A percentile compares a stretch with the other conserved stretches of the same genome.
Conservation (phyloP, 2,329 filamentous ascomycete genomes). For the Alternaria brassicicola region DNA sequence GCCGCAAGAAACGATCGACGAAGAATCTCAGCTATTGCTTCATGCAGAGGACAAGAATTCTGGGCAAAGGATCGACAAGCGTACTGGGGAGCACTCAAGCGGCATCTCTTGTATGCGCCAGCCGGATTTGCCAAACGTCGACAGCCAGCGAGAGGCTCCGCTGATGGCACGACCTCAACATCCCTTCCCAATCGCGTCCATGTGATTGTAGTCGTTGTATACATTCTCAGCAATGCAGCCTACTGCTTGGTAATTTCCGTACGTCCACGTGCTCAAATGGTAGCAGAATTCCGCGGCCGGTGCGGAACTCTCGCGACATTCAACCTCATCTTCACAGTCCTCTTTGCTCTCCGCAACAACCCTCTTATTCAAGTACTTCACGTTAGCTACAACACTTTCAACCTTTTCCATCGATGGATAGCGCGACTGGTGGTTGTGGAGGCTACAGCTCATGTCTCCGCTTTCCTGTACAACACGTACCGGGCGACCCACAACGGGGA, state of each 20-base stretch:
- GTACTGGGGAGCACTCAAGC: constrained; percentile 43
- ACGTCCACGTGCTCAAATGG: constrained; percentile 70
- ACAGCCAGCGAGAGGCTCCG: constrained; percentile 46
- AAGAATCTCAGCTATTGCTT: constrained; percentile 10
- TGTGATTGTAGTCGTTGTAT: constrained; percentile 48
- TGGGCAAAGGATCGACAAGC: constrained; percentile 18
- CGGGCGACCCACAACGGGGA: constrained; percentile 54
- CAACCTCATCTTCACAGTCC: constrained; percentile 75
- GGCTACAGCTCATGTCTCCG: constrained; percentile 65
- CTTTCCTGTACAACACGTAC: constrained; percentile 57
- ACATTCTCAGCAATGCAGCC: constrained; percentile 49
- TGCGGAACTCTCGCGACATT: constrained; percentile 72
- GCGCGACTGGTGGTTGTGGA: constrained; percentile 74
- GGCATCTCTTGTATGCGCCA: constrained; percentile 50
- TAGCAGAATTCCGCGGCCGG: constrained; percentile 65
- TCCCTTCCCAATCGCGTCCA: constrained; percentile 51
- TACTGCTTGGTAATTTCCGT: constrained; percentile 59
- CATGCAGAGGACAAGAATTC: constrained; percentile 14
- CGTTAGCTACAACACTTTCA: constrained; percentile 79
- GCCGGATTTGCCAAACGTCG: constrained; percentile 47
- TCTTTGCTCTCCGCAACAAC: constrained; percentile 76
- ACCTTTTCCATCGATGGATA: constrained; percentile 77
- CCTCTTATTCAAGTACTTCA: constrained; percentile 71
- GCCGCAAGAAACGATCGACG: constrained; percentile 17
- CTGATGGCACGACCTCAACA: constrained; percentile 46